phyloP scores from a whole-genome alignment of 2,329 filamentous ascomycete species.

The Colletotrichum paranaense region DNA sequence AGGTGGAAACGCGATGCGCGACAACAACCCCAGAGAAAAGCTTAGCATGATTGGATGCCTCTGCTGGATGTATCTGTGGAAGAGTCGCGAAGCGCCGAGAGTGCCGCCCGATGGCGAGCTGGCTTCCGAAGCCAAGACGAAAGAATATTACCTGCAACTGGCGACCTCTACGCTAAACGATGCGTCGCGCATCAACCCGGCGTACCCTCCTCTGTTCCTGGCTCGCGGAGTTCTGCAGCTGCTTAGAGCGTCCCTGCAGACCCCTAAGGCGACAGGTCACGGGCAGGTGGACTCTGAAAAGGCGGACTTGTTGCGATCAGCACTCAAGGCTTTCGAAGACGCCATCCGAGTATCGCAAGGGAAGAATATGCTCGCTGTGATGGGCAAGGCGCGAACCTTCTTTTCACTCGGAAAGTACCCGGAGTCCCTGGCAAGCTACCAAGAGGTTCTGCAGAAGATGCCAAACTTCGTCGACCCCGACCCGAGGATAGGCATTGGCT shows the following conservation, averaged over 20 bases:
- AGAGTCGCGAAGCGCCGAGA: constrained; percentile 82
- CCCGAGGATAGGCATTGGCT: constrained; percentile 94
- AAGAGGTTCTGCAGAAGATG: constrained; percentile 86
- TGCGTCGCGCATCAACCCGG: constrained; percentile 92
- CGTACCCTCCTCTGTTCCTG: constrained; percentile 90
- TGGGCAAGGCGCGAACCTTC: constrained; percentile 88
- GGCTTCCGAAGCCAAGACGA: constrained; percentile 83
- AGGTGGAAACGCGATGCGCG: constrained; percentile 77
- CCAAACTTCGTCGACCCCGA: constrained; percentile 92
- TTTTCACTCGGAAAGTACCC: constrained; percentile 89
- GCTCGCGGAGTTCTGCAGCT: constrained; percentile 91
- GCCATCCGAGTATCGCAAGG: constrained; percentile 85
- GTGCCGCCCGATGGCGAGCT: constrained; percentile 71
- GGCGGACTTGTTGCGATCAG: constrained; percentile 83
- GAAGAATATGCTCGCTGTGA: constrained; percentile 90
- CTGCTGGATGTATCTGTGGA: constrained; percentile 92
- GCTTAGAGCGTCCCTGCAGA: constrained; percentile 85
- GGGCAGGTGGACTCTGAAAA: constrained; percentile 77
- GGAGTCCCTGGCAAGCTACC: constrained; percentile 86
- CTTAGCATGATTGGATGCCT: constrained; percentile 86
- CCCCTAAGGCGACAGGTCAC: constrained; percentile 75
- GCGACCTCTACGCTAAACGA: constrained; percentile 96
- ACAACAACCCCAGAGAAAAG: constrained; percentile 81
- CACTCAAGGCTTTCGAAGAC: constrained; percentile 94
- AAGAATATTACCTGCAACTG: constrained; percentile 90